Base-by-base conservation (phyloP, 441 rosid species). In the Populus trichocarpa region DNA sequence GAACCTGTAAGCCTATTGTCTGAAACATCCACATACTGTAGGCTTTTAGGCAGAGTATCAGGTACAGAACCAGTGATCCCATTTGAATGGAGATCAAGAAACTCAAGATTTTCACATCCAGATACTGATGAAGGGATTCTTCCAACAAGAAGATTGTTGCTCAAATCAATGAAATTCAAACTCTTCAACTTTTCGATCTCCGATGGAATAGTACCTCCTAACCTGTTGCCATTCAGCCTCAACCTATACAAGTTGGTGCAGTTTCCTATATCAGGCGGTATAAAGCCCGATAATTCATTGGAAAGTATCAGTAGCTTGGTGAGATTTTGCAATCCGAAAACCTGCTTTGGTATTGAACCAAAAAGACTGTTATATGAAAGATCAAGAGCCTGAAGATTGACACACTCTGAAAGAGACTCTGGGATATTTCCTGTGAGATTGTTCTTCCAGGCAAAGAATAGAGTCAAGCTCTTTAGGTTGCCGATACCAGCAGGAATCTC, bases 381-480 rank as follows among this genome's bases (percentile, higher is more conserved):
- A 83, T 95, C 99, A 69, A 95, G 87, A 79, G 98, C 96, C 87
- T 95, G 88, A 81, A 95, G 99, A 76, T 89, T 87, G 82, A 75
- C 81, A 76, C 99, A 93, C 69, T 83, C 80, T 0, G 94, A 90
- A 64, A 93, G 81, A 69, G 93, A 88, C 83, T 84, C 86, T 1
- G 96, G 99, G 40, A 95, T 84, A 35, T 78, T 87, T 16, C 99
- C 96, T 5, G 97, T 88, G 35, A 95, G 85, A 81, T 83, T 88
- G 84, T 95, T 95, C 81, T 89, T 85, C 99, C 99, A 95, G 26
- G 98, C 96, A 78, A 90, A 92, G 81, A 95, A 90, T 65, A 90
- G 82, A 71, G 86, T 92, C 91, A 95, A 80, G 84, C 92, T 86
- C 79, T 67, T 90, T 65, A 93, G 77, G 78, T 86, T 88, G 18